Evolutionary conservation across 169 alveolate species (phyloP), one percentile per base, ranked within the genome.

Genomic region (Plasmodium chabaudi): DNA sequence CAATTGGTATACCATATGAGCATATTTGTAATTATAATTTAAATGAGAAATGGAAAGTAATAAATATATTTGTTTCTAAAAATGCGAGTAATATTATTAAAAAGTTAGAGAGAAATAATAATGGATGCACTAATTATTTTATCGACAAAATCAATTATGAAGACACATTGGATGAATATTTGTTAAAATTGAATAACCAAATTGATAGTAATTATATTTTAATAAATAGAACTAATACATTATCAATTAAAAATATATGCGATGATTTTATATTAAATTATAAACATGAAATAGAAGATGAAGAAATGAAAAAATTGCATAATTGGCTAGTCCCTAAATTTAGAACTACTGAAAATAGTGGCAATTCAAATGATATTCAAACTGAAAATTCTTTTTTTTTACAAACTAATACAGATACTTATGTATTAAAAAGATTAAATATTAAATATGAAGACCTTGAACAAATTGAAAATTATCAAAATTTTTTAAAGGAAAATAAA

Each of bases 241-340:
- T 86, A 17, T 69, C 67, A 39, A 34, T 70, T n/a, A 86, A 68
- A 70, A 51, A 86, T 70, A 15, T 86, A 34, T 86, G 91, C 46
- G 91, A 60, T 47, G 91, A 86, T 69, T 86, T 86, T 65, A 69
- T 86, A 44, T 69, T 60, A 51, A 25, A 21, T 44, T 42, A 61
- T 5, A 6, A 69, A 69, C 15, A 59, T 64, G 87, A 69, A 46
- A 46, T 69, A 15, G 49, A 51, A 17, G 39, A 59, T n/a, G 82
- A 49, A 13, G 72, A 79, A 13, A 3, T 57, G 17, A 42, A 65
- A 15, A 44, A 9, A 2, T 44, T 86, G 23, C 15, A 15, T 39
- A 53, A 57, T 12, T 39, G 25, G 9, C n/a, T 86, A 10, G 23
- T 17, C 13, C 23, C 59, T 13, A 34, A 34, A 34, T 34, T 34